A percentile compares a stretch with the other conserved stretches of the same genome.
Conservation (phyloP, 352 stramenopile species). For the Achlya hypogyna region DNA sequence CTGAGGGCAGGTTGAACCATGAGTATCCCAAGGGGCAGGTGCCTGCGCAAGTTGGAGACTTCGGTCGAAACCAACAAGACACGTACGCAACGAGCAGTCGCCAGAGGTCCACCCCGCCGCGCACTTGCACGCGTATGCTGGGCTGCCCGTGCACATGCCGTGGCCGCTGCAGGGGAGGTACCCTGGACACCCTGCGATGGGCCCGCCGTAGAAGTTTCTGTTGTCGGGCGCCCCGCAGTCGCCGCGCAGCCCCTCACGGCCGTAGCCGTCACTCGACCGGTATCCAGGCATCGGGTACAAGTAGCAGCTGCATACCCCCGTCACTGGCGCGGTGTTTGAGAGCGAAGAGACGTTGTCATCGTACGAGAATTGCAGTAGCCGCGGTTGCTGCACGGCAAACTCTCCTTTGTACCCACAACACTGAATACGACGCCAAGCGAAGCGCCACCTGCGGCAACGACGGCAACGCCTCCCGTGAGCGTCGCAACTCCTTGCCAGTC, state of each 20-base stretch:
- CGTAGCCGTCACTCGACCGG: conserved; percentile 78
- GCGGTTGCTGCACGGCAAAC: conserved; percentile 79
- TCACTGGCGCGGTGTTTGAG: conserved; percentile 27
- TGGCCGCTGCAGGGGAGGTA: conserved; percentile 69
- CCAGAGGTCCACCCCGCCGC: conserved; percentile 48
- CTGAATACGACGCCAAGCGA: conserved; percentile 36
- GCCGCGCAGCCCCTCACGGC: conserved; percentile 71
- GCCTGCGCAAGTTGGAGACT: conserved; percentile 24
- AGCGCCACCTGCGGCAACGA: conserved; percentile 34
- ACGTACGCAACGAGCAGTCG: conserved; percentile 55
- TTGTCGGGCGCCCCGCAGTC: conserved; percentile 88
- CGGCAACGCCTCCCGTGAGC: conserved; percentile 42
- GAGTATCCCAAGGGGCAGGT: conserved; percentile 48
- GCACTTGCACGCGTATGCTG: conserved; percentile 51
- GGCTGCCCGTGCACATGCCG: conserved; percentile 45
- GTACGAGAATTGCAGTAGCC: conserved; percentile 69
- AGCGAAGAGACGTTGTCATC: conserved; percentile 23
- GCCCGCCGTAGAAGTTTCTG: conserved; percentile 60
- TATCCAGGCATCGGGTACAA: conserved; percentile 64
- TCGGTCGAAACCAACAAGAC: neutral
- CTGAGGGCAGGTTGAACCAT: conserved; percentile 45
- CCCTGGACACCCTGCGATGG: conserved; percentile 46
- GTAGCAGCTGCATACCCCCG: conserved; percentile 45
- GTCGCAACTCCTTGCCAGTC: conserved; percentile 23
- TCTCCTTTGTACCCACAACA: conserved; percentile 82